Evolutionary conservation across 352 stramenopile species (phyloP).

Genomic region (Phytophthora litchii): DNA sequence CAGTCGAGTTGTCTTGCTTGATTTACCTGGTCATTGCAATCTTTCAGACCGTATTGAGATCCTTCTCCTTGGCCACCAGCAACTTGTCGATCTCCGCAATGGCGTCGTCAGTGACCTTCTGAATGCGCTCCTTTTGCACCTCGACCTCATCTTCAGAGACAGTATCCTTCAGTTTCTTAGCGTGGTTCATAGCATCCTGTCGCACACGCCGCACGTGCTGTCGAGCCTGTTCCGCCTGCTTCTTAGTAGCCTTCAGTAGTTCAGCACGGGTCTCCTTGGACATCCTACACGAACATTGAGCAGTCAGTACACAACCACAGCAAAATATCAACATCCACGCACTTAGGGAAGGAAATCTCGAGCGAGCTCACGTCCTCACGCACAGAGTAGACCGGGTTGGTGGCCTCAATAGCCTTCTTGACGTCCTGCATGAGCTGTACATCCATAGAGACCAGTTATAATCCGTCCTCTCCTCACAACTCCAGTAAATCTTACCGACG

Average conservation of each 20-base stretch:
- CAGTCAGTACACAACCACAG: slow-evolving; percentile 6
- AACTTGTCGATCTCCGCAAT: slow-evolving; percentile 78
- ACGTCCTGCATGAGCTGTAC: slow-evolving; percentile 68
- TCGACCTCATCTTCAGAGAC: slow-evolving; percentile 84
- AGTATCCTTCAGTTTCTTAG: slow-evolving; percentile 83
- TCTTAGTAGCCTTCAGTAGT: slow-evolving; percentile 80
- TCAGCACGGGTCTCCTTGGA: slow-evolving; percentile 84
- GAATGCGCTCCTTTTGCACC: slow-evolving; percentile 76
- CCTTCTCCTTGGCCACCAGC: slow-evolving; percentile 79
- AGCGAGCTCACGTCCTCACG: slow-evolving; percentile 70
- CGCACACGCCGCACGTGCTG: slow-evolving; percentile 86
- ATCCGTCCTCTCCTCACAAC: not conserved
- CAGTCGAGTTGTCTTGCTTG: slow-evolving; percentile 5
- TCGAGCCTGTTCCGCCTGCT: slow-evolving; percentile 80
- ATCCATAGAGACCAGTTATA: slow-evolving; percentile 6
- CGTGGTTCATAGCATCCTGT: slow-evolving; percentile 84
- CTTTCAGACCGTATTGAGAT: slow-evolving; percentile 65
- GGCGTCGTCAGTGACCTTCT: slow-evolving; percentile 79
- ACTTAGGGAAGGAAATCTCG: slow-evolving; percentile 86
- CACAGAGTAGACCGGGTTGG: slow-evolving; percentile 80
- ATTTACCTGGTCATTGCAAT: not conserved
- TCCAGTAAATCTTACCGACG: slow-evolving; percentile 51
- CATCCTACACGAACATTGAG: slow-evolving; percentile 52
- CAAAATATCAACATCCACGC: slow-evolving; percentile 22
- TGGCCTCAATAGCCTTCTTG: slow-evolving; percentile 73